phyloP scores from a whole-genome alignment of 441 rosid species.

The Sinapis alba region DNA sequence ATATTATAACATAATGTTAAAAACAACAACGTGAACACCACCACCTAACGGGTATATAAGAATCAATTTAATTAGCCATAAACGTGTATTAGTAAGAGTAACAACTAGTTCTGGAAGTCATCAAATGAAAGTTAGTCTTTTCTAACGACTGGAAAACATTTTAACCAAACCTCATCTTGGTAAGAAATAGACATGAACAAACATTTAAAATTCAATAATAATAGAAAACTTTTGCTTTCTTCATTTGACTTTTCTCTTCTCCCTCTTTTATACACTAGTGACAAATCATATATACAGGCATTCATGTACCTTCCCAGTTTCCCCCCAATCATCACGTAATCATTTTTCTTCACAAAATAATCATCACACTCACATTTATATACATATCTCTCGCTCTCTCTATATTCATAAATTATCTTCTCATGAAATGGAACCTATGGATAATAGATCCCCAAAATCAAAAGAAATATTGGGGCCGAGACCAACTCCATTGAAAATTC shows the following conservation, averaged over 20 bases:
- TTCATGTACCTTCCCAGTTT: conserved; percentile 25
- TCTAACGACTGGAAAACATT: conserved; percentile 21
- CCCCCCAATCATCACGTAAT: conserved; percentile 32
- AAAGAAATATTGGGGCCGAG: conserved; percentile 82
- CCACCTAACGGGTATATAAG: neutral
- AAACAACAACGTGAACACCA: neutral
- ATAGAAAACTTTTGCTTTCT: conserved; percentile 23
- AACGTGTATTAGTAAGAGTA: neutral
- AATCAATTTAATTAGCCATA: neutral
- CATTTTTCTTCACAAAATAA: conserved; percentile 23
- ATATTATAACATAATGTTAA: neutral
- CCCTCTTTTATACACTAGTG: conserved; percentile 8
- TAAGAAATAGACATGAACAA: conserved; percentile 20
- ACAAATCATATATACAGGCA: conserved; percentile 31
- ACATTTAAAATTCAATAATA: neutral
- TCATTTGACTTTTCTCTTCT: conserved; percentile 57
- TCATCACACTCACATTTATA: conserved; percentile 3
- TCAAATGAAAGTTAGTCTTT: conserved; percentile 4
- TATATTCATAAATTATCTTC: neutral
- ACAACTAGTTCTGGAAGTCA: neutral
- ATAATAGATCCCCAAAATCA: conserved; percentile 36
- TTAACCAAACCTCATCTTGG: conserved; percentile 26
- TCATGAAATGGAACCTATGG: conserved; percentile 11
- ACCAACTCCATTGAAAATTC: conserved; percentile 68
- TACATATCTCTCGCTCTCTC: neutral